Conservation (phyloP, 2,329 filamentous ascomycete genomes). For the Shiraia bambusicola region DNA sequence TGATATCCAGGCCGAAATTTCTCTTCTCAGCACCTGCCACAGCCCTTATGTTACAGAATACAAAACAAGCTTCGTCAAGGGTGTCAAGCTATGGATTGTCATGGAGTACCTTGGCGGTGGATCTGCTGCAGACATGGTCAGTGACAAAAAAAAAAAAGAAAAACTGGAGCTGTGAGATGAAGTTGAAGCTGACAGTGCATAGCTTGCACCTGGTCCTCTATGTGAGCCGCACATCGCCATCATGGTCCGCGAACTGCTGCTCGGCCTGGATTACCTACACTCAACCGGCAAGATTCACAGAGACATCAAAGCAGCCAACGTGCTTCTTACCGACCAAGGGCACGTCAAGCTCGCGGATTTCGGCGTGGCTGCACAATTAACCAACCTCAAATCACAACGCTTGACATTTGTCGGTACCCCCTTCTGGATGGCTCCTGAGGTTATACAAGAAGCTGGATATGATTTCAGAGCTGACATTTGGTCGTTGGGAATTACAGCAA, state of each 20-base stretch:
- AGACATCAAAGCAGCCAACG: conserved; percentile 95
- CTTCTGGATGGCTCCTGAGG: conserved; percentile 98
- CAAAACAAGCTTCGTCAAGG: conserved; percentile 92
- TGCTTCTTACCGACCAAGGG: conserved; percentile 85
- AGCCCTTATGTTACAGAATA: conserved; percentile 95
- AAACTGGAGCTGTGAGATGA: not conserved
- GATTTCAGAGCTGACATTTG: conserved; percentile 98
- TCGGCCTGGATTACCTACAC: conserved; percentile 90
- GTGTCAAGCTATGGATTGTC: conserved; percentile 97
- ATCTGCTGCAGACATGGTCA: conserved; percentile 88
- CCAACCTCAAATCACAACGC: conserved; percentile 94
- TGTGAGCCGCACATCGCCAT: conserved; percentile 90
- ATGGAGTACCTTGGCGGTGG: conserved; percentile 98
- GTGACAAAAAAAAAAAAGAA: conserved; percentile 17
- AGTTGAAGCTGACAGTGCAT: conserved; percentile 23
- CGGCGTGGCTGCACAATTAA: conserved; percentile 92
- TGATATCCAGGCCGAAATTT: conserved; percentile 97
- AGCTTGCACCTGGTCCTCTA: conserved; percentile 90
- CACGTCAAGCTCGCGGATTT: conserved; percentile 97
- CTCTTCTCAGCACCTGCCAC: conserved; percentile 89
- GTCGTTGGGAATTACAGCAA: conserved; percentile 91
- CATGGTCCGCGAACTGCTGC: conserved; percentile 85
- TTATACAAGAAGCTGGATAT: conserved; percentile 96
- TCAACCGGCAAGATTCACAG: conserved; percentile 93
- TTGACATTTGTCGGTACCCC: conserved; percentile 92